Base-by-base conservation (phyloP, 164 flowering plant genomes). In the Stephania cephalantha region DNA sequence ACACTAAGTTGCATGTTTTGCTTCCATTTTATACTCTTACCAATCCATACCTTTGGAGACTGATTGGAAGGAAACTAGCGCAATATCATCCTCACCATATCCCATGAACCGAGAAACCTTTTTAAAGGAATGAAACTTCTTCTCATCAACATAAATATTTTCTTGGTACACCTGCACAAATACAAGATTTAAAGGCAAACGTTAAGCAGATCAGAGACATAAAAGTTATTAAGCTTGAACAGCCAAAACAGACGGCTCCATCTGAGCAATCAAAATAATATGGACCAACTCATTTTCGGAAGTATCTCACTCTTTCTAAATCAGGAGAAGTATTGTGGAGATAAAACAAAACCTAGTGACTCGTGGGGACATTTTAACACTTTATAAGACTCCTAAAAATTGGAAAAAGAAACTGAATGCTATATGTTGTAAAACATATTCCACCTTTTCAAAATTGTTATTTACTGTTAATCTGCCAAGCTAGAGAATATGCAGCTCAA, bases 101-200 rank as follows among this genome's bases (percentile, higher is more conserved):
- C 97, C 98, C 95, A 94, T 90, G 25, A 94, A 90, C 71, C 98
- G 89, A 46, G 97, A 79, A 73, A 96, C 73, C 84, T 96, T 94
- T 90, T 94, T 96, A 75, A 96, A 96, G 1, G 99, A 96, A 76
- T 94, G 90, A 74, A 96, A 96, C 74, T 86, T 78, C 83, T 96
- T 96, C 78, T 96, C 94, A 18, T 91, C 90, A 46, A 87, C 97
- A 81, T 96, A 94, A 65, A 94, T 79, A 84, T 96, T 96, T 84
- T 94, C 97, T 74, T 96, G 99, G 83, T 94, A 94, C 18, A 96
- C 99, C 99, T 95, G 90, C 69, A 35, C 76, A 48, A 73, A 6
- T 48, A n/a, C 70, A 73, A 64, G 20, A 50, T 46, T 25, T n/a
- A 7, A 55, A 25, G 15, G 17, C 17, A 55, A 15, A 55, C 63